Conservation (phyloP, 2,329 filamentous ascomycete species). For the Magnaporthales sp. region DNA sequence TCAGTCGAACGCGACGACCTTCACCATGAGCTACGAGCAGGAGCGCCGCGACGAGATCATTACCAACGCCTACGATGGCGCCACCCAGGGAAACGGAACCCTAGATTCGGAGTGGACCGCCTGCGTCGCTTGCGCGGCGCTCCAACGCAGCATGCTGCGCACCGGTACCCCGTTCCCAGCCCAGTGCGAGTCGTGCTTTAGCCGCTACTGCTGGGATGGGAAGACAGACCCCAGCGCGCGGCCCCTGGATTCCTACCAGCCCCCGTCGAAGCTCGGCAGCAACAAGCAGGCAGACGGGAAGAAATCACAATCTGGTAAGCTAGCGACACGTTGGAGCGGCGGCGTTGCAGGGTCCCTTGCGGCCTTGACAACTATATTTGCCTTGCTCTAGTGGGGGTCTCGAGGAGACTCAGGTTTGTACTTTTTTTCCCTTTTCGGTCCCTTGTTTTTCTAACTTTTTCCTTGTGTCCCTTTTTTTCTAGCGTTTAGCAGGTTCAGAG, state of each 20-base stretch:
- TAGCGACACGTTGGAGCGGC: not conserved
- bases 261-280: slow-evolving; percentile 18
- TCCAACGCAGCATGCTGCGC: slow-evolving; percentile 65
- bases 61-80: slow-evolving; percentile 75
- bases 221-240: slow-evolving; percentile 26
- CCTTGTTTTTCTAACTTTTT: not conserved
- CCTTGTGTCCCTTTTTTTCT: not conserved
- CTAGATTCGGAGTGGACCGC: slow-evolving; percentile 65
- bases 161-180: slow-evolving; percentile 61
- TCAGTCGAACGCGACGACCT: slow-evolving; percentile 73
- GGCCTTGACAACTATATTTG: not conserved
- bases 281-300: not conserved
- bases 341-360: not conserved
- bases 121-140: slow-evolving; percentile 82
- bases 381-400: not conserved
- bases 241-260: slow-evolving; percentile 18
- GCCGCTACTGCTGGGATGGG: slow-evolving; percentile 90
- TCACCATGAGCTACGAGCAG: slow-evolving; percentile 54
- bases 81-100: slow-evolving; percentile 74
- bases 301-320: not conserved
- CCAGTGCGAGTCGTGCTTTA: slow-evolving; percentile 69
- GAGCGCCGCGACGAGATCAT: slow-evolving; percentile 70
- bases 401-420: not conserved
- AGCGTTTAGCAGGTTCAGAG: too few relatives aligned
- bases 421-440: not conserved